Evolutionary conservation across 805 yeast genomes (phyloP), one percentile per base, ranked within the genome.

Genomic region (Starmerella lactis-condensi): DNA sequence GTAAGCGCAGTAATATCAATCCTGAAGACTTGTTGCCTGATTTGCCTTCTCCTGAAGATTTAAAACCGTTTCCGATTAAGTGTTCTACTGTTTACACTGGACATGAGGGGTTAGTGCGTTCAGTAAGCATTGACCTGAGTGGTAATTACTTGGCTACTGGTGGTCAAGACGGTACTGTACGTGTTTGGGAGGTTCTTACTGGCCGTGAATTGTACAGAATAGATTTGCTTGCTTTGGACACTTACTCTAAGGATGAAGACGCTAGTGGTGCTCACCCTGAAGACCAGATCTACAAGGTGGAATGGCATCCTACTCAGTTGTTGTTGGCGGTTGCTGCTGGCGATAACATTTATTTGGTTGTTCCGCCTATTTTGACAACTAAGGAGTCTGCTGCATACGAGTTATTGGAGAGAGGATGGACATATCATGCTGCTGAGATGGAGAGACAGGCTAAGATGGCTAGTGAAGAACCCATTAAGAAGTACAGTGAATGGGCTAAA

Each of bases 91-190:
- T 71, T 2, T 85, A 69, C 52, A 64, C 64, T 38, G 98, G 98
- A 19, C 98, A 85, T 52, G 57, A 58, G 26, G 93, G 75, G 26
- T 73, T 73, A 46, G 72, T 89, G 30, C 72, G 98, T 53, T 64
- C 85, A 2, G 49, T 89, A 18, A 69, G 83, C 6, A 66, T 85
- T 29, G 93, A 85, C 51, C 92, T 93, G 30, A 62, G 72, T 20
- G 98, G 98, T 4, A 62, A 75, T 45, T 89, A 93, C 89, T 61
- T 89, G 34, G 98, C 98, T 14, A 89, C 98, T 3, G 98, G 95
- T 36, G 77, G 93, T 12, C 96, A 89, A 52, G 98, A 89, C 52
- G 96, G 96, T 33, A 67, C 83, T 12, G 83, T 89, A 5, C 67
- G 94, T 44, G 65, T 89, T n/a, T 89, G 98, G 96, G 98, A 89